phyloP scores from a whole-genome alignment of 2,329 filamentous ascomycete species.

The Magnaporthiopsis poae region DNA sequence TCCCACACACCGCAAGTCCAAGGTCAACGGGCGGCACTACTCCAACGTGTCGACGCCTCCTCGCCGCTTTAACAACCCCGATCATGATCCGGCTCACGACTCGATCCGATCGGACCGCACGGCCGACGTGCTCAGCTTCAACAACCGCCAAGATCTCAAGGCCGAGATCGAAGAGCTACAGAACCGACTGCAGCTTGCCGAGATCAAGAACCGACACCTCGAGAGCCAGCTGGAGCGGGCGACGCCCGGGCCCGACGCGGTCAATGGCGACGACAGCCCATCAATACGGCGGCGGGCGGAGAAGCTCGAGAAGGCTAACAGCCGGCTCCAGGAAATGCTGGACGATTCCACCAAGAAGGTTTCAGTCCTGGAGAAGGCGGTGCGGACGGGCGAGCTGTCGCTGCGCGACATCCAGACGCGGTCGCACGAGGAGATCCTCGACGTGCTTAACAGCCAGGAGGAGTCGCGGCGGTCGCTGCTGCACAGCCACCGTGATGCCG shows the following conservation, averaged over 20 bases:
- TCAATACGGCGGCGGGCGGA: conserved; percentile 69
- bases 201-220: conserved; percentile 91
- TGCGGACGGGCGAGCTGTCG: conserved; percentile 77
- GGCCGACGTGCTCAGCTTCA: conserved; percentile 71
- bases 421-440: conserved; percentile 87
- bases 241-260: conserved; percentile 51
- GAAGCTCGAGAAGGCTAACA: conserved; percentile 87
- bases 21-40: conserved; percentile 46
- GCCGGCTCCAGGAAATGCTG: conserved; percentile 81
- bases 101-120: conserved; percentile 78
- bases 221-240: conserved; percentile 73
- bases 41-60: conserved; percentile 69
- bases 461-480: conserved; percentile 73
- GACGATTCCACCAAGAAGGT: conserved; percentile 91
- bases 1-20: conserved; percentile 56
- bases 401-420: conserved; percentile 84
- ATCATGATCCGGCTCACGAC: conserved; percentile 43
- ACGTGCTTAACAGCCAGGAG: conserved; percentile 86
- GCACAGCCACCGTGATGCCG: conserved; percentile 73
- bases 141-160: conserved; percentile 82
- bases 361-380: conserved; percentile 74
- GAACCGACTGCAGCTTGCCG: conserved; percentile 82
- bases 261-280: conserved; percentile 46
- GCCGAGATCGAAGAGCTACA: conserved; percentile 85
- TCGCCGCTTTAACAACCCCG: conserved; percentile 57